phyloP scores from a whole-genome alignment of 2,329 filamentous ascomycete species.

The Hypoxylon sp. region DNA sequence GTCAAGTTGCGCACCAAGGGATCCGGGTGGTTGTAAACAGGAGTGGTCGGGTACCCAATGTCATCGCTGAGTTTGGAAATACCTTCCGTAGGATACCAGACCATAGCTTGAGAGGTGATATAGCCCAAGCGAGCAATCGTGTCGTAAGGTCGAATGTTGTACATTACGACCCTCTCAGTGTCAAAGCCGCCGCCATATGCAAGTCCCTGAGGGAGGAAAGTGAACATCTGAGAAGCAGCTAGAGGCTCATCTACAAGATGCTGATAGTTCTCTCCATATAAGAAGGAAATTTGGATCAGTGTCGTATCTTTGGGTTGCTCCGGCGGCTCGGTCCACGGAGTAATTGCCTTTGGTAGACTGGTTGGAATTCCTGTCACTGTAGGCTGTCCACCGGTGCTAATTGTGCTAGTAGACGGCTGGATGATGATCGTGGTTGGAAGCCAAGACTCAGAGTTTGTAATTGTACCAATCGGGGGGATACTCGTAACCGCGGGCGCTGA shows the following conservation, averaged over 20 bases:
- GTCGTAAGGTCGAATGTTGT: slow-evolving; percentile 82
- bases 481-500: slow-evolving; percentile 54
- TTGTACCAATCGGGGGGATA: slow-evolving; percentile 61
- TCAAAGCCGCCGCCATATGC: slow-evolving; percentile 73
- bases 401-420: slow-evolving; percentile 63
- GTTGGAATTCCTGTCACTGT: slow-evolving; percentile 72
- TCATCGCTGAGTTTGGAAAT: slow-evolving; percentile 78
- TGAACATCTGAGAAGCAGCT: slow-evolving; percentile 88
- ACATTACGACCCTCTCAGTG: slow-evolving; percentile 72
- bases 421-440: slow-evolving; percentile 75
- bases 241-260: slow-evolving; percentile 81
- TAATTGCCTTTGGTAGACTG: slow-evolving; percentile 80
- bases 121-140: slow-evolving; percentile 78
- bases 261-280: slow-evolving; percentile 83
- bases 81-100: slow-evolving; percentile 80
- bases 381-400: slow-evolving; percentile 57
- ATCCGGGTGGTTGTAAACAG: slow-evolving; percentile 79
- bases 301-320: slow-evolving; percentile 74
- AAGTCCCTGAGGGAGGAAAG: slow-evolving; percentile 80
- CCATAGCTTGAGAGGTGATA: slow-evolving; percentile 84
- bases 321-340: slow-evolving; percentile 72
- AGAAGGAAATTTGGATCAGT: slow-evolving; percentile 88
- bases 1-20: slow-evolving; percentile 80
- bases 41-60: slow-evolving; percentile 79
- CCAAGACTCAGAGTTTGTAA: slow-evolving; percentile 63